A percentile compares a stretch with the other conserved stretches of the same genome.
These are phyloP conservation scores for Solanum clarkiae DNA, from an alignment of 257 asterid genomes.

Conservation along the genomic window DNA sequence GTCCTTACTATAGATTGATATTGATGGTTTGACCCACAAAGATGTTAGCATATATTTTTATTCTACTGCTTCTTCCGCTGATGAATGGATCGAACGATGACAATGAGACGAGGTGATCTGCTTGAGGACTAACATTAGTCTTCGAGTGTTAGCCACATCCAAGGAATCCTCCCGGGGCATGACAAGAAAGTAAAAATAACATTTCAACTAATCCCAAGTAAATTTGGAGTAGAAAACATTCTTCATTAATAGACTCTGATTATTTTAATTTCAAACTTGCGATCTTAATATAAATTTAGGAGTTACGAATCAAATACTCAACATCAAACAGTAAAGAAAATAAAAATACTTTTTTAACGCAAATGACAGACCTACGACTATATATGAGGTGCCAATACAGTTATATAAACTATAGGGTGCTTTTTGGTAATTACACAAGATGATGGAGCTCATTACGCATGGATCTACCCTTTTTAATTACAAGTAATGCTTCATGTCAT, in stretches of 20 bases:
- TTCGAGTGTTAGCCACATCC: no score
- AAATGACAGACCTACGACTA: background rate
- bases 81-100: no score
- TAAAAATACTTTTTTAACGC: background rate
- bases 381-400: background rate
- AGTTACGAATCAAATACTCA: background rate
- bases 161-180: accelerated
- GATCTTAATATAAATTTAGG: background rate
- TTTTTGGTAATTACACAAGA: background rate
- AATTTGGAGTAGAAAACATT: no score
- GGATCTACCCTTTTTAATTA: background rate
- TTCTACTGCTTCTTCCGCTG: no score
- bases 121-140: no score
- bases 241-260: background rate
- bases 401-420: background rate
- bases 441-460: slow-evolving; percentile 10
- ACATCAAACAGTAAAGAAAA: background rate
- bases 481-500: background rate
- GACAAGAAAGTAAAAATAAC: background rate
- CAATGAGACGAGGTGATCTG: no score
- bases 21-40: no score
- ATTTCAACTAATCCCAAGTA: background rate
- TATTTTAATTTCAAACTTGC: background rate
- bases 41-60: no score
- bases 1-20: no score